Base-by-base conservation (phyloP, 331 rosid genomes). In the Malus hybrid region DNA sequence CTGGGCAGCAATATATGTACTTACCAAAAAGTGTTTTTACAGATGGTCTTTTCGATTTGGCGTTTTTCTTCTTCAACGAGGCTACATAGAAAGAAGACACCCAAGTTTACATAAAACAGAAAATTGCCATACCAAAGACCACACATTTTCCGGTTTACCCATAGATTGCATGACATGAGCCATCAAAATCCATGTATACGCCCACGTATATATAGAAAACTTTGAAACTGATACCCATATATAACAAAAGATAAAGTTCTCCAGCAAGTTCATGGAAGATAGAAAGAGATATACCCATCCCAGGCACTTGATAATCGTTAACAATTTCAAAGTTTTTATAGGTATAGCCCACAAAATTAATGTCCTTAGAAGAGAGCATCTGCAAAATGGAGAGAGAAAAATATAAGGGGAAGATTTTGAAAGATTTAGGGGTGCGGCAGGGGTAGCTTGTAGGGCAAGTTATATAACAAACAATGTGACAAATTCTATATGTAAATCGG, bases 301-400 rank as follows among this genome's bases (percentile, higher is more conserved):
- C 99, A 78, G 99, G 97, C 82, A 90, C 89, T 87, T 90, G 99
- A 82, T 88, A 95, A 81, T 95, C 99, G 4, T 52, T 52, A 52
- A 52, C 57, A 52, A 52, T 52, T 16, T 39, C 46, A 1, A 39
- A 39, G 46, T 39, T 39, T 39, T 39, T 39, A 39, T 39, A 39
- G 46, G 46, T 52, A 52, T 52, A 52, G 57, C 57, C 99, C 68
- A 95, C 97, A 79, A 95, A 95, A 84, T 95, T 95, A 64, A 92
- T 80, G 88, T 95, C 99, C 92, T 95, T 90, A 4, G 99, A 92
- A 55, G 99, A 90, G 73, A 95, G 96, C 97, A 92, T 95, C 99
- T 95, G 96, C 65, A 75, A 82, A 56, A 64, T 29, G 80, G 19
- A 60, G 32, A 39, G 39, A 22, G 14, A 11, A 48, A 24, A 60